phyloP scores from a whole-genome alignment of 106 monocot species.

The Dioscorea dumetorum region DNA sequence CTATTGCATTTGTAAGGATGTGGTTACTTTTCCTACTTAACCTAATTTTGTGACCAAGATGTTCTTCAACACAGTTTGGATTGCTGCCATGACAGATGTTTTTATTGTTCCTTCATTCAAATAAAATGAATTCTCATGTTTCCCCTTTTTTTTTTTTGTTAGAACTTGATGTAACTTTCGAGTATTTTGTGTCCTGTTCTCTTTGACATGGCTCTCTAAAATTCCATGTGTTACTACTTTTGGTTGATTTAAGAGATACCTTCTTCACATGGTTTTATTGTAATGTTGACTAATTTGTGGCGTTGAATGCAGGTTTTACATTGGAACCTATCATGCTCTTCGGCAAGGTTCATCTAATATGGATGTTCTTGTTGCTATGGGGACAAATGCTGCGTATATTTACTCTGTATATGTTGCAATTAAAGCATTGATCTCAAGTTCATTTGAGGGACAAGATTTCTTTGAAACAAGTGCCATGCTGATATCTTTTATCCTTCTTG shows the following conservation, averaged over 20 bases:
- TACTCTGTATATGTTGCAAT: slow-evolving; percentile 73
- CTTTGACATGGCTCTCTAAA: too few relatives aligned
- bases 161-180: too few relatives aligned
- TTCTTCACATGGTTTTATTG: too few relatives aligned
- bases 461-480: slow-evolving; percentile 93
- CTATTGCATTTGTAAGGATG: background rate
- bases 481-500: slow-evolving; percentile 90
- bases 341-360: slow-evolving; percentile 73
- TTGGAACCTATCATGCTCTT: slow-evolving; percentile 82
- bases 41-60: too few relatives aligned
- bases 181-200: too few relatives aligned
- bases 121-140: background rate
- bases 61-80: too few relatives aligned
- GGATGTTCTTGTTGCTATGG: slow-evolving; percentile 87
- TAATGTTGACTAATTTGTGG: background rate
- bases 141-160: background rate
- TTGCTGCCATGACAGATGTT: too few relatives aligned
- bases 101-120: background rate
- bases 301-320: slow-evolving; percentile 55
- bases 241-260: too few relatives aligned
- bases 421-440: slow-evolving; percentile 44
- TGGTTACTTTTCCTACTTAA: too few relatives aligned
- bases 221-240: too few relatives aligned
- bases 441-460: slow-evolving; percentile 88
- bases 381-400: slow-evolving; percentile 90